Evolutionary conservation across 129 eudicot species (phyloP).

Genomic region (Lactuca sativa): DNA sequence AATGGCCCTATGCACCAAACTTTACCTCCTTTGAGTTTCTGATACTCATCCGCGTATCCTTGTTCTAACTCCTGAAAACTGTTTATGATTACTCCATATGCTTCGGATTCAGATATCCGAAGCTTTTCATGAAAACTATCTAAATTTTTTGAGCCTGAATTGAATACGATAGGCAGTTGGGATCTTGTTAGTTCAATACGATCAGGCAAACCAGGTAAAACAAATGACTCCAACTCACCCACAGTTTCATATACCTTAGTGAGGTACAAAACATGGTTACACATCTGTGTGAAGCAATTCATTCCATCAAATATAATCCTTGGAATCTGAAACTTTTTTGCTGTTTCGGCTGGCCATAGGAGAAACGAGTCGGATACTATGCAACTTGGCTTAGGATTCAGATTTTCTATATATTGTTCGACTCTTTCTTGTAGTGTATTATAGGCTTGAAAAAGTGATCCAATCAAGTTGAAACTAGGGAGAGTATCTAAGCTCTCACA

Average conservation of each 20-base stretch:
- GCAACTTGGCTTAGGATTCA: conserved; percentile 36
- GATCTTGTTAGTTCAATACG: conserved; percentile 45
- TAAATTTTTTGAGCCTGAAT: neutral
- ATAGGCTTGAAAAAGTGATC: conserved; percentile 23
- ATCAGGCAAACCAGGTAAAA: conserved; percentile 59
- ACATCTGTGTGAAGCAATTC: conserved; percentile 56
- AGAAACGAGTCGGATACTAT: conserved; percentile 44
- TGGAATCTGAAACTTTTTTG: conserved; percentile 52
- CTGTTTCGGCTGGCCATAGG: conserved; percentile 46
- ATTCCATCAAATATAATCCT: conserved; percentile 58
- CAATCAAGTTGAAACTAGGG: conserved; percentile 17
- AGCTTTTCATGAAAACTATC: conserved; percentile 5
- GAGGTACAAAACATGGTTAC: conserved; percentile 35
- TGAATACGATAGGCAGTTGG: conserved; percentile 42
- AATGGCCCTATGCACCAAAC: conserved; percentile 54
- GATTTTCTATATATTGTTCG: conserved; percentile 29
- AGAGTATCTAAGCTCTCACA: conserved; percentile 53
- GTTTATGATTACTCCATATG: conserved; percentile 39
- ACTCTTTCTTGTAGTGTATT: conserved; percentile 29
- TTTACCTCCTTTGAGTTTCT: conserved; percentile 30
- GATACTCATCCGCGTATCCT: conserved; percentile 37
- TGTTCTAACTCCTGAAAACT: conserved; percentile 52
- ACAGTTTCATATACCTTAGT: conserved; percentile 32
- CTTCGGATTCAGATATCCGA: conserved; percentile 31
- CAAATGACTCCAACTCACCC: conserved; percentile 34